Base-by-base conservation (phyloP, 2,329 filamentous ascomycete genomes). In the Trichoderma sp. region DNA sequence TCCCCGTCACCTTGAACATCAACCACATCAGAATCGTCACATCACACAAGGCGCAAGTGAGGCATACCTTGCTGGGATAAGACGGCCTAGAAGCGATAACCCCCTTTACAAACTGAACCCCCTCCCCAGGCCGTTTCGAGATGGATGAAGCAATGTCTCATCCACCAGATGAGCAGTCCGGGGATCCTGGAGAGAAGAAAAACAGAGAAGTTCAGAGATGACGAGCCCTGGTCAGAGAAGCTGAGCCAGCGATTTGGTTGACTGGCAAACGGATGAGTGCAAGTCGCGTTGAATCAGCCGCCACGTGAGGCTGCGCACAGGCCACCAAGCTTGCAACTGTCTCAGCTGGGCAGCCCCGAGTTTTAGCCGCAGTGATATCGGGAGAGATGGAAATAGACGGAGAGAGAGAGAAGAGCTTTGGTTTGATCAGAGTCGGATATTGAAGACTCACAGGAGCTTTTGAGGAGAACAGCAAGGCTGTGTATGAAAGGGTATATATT, bases 301-400 rank as follows among this genome's bases (percentile, higher is more conserved):
- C 39, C 76, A 76, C 76, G 75, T 77, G 76, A 76, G 75, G 68
- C 62, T 62, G 67, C 66, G 76, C 76, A 77, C 76, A 73, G 75
- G 71, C 76, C 75, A 77, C 51, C 64, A 36, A 28, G 15, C 24
- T 43, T 36, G 67, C 51, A 34, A 21, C 21, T 56, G 34, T 53
- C 43, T 36, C 51, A 58, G 53, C 32, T 58, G 64, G 21, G 24
- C 26, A 24, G 51, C 28, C 32, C 43, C 72, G 72, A 58, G 24
- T 5, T 63, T 73, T 73, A 73, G 43, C 72, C 72, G 72, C 12
- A 14, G 26, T 34, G 24, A 39, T 24, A 28, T 61, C 21, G 51
- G 56, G 64, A 56, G 24, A 43, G 34, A 43, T 30, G 32, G 30
- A 34, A n/a, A 36, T 34, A 34, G 43, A 51, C 1, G 9, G 9